Base-by-base conservation (phyloP, 140 eudicot species). In the Ambrosia hybrid region DNA sequence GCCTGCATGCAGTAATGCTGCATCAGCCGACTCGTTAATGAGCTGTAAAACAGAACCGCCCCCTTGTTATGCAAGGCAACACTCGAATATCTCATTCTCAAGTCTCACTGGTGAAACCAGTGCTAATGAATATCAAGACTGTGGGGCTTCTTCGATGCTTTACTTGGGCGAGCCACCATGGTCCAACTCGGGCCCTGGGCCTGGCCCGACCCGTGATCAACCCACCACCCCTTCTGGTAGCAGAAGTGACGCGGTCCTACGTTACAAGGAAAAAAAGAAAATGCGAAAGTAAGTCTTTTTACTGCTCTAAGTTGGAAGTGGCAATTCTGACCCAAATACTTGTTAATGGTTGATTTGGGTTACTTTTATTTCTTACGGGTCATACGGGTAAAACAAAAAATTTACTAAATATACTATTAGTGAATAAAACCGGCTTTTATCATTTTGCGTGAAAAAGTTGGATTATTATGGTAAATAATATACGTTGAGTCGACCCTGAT, bases 221-320 rank as follows among this genome's bases (percentile, higher is more conserved):
- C 39, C 61, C 30, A 21, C 38, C 65, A 16, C 89, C 68, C 79
- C 89, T 67, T 66, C 86, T 49, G 82, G 86, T 72, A 88, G 57
- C 78, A 85, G 99, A 83, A 86, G 81, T 72, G 85, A 86, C 65
- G 99, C 99, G 9, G 96, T 94, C 53, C 80, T 84, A 76, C 96
- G 99, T 7, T 94, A 94, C 81, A 88, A 80, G 83, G 99, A 94
- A 73, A 94, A 94, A 86, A 94, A 88, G 82, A 94, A 94, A 83
- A 74, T 80, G 26, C 86, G 99, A 79, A 88, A 88, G 99, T 94
- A 80, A 88, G 96, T 75, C 14, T n/a, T 2, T 71, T 59, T 75
- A 53, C 34, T 52, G 21, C 7, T 57, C 48, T 71, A 61, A 64
- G n/a, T n/a, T 16, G 30, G 33, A 34, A 37, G 51, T 64, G 52